phyloP scores from a whole-genome alignment of 2,329 filamentous ascomycete species.

The Paraphaeosphaeria sporulosa region DNA sequence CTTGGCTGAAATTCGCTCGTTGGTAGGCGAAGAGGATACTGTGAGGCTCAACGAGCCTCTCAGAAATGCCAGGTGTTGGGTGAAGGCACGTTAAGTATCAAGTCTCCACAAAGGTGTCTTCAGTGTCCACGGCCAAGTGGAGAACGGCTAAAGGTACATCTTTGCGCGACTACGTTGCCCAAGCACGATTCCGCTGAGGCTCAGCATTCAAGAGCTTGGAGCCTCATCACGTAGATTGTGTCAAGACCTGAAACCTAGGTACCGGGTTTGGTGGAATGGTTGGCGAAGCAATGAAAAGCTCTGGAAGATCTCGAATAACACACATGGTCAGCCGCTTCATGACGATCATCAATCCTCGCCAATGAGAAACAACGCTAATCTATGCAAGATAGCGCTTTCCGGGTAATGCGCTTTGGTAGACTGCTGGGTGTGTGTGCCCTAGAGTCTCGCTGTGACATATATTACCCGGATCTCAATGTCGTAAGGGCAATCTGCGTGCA shows the following conservation, averaged over 20 bases:
- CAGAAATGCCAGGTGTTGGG: background rate
- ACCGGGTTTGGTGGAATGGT: conserved; percentile 20
- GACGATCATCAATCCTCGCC: conserved; percentile 6
- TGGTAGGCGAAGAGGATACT: conserved; percentile 3
- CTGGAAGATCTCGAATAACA: conserved; percentile 8
- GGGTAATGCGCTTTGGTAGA: background rate
- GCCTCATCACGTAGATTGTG: conserved; percentile 15
- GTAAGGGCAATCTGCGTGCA: background rate
- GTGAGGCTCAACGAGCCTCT: conserved; percentile 17
- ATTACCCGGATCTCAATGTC: background rate
- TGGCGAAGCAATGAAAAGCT: conserved; percentile 14
- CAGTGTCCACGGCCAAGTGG: conserved; percentile 18
- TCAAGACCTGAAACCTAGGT: conserved; percentile 24
- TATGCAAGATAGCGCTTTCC: conserved; percentile 11
- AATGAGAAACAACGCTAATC: conserved; percentile 10
- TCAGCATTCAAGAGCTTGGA: conserved; percentile 15
- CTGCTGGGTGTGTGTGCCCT: background rate
- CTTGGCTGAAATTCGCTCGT: conserved; percentile 11
- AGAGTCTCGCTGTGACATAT: background rate
- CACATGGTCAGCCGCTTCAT: conserved; percentile 17
- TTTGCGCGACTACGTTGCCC: conserved; percentile 18
- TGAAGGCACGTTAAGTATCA: conserved; percentile 24
- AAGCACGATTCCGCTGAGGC: conserved; percentile 13
- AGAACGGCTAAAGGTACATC: conserved; percentile 26
- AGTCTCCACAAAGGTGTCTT: conserved; percentile 9